A percentile compares a stretch with the other conserved stretches of the same genome.
Conservation (phyloP, 2,329 filamentous ascomycete species). For the Teratosphaeria gauchensis region DNA sequence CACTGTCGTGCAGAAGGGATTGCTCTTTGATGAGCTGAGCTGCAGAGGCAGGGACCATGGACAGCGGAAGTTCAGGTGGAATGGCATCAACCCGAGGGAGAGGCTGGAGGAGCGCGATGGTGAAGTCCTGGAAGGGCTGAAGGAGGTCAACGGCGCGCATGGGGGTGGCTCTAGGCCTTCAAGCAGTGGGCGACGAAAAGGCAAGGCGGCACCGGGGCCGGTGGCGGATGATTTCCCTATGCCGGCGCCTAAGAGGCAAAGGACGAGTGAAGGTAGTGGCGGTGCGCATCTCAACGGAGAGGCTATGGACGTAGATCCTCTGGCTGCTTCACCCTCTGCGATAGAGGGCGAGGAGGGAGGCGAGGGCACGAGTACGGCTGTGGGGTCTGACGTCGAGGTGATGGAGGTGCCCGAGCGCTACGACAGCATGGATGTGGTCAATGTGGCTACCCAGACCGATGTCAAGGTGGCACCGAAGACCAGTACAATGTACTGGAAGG, state of each 20-base stretch:
- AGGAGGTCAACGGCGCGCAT: not conserved
- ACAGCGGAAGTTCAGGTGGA: conserved; percentile 18
- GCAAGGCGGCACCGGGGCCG: conserved; percentile 6
- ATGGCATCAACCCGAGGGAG: conserved; percentile 13
- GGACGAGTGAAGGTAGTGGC: conserved; percentile 23
- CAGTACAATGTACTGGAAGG: conserved; percentile 24
- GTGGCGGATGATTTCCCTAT: conserved; percentile 22
- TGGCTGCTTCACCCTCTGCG: conserved; percentile 10
- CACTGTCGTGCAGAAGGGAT: conserved; percentile 53
- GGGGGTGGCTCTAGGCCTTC: conserved; percentile 1
- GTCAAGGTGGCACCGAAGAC: conserved; percentile 22
- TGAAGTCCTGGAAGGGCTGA: not conserved
- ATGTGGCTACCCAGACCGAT: conserved; percentile 24
- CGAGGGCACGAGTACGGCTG: conserved; percentile 17
- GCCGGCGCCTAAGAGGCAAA: conserved; percentile 23
- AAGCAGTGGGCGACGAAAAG: conserved; percentile 13
- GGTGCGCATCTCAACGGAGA: conserved; percentile 33
- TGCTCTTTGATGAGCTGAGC: conserved; percentile 37
- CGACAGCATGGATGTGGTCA: conserved; percentile 22
- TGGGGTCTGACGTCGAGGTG: conserved; percentile 16
- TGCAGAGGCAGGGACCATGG: conserved; percentile 14
- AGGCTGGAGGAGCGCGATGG: conserved; percentile 12
- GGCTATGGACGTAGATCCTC: conserved; percentile 36
- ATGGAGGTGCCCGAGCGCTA: conserved; percentile 20
- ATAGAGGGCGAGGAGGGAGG: conserved; percentile 14